Evolutionary conservation across 306 rosid species (phyloP), one percentile per base, ranked within the genome.

Genomic region (Acacia confusa): DNA sequence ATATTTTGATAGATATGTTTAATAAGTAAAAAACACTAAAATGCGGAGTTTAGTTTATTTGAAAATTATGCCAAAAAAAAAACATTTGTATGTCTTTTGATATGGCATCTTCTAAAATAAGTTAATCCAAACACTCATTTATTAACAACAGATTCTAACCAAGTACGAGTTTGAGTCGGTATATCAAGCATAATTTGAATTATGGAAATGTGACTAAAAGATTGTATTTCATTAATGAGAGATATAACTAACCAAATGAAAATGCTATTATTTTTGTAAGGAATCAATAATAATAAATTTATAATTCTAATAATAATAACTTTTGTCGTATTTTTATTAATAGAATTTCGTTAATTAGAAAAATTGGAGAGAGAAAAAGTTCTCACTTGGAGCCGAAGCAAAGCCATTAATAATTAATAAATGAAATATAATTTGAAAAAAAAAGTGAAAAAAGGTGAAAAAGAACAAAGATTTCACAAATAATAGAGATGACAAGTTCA

Each of bases 401-500:
- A 40, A 8, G 10, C 19, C 7, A 5, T n/a, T 38, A 9, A 22
- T 69, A 20, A 30, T 20, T 58, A 8, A 22, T 10, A 58, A 57
- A 68, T 40, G 17, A 20, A 36, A 67, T 9, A 38, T 10, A 10
- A 17, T 34, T 34, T 34, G 4, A 7, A 19, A 66, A 25, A 11
- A 45, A 13, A 65, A 65, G n/a, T 24, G 12, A 6, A 65, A 55
- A 55, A 8, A 55, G 19, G 61, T 2, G 61, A 44, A 47, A 72
- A 25, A 45, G 20, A 72, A 63, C 9, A 63, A 13, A 70, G 19
- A 44, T 13, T 70, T 6, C 12, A 24, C 45, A 24, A 73, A 32
- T 74, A 72, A 77, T 53, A 3, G 80, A 72, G 69, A 69, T 72
- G 87, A 52, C 85, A 85, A 20, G 53, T 72, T 81, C 85, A 81